Base-by-base conservation (phyloP, 345 rosid genomes). In the Turnera subulata region DNA sequence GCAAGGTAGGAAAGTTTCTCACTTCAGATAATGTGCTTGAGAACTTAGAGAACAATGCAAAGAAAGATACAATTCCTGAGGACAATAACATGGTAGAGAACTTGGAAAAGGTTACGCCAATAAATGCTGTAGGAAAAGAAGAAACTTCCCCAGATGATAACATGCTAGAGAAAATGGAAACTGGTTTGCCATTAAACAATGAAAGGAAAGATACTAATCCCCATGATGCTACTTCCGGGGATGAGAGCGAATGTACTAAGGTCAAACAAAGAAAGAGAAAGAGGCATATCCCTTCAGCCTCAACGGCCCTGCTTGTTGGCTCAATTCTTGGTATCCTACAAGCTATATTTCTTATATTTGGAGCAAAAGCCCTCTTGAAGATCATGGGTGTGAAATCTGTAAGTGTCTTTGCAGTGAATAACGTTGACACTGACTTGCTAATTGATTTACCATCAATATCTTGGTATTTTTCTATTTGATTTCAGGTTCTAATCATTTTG, bases 341-440 rank as follows among this genome's bases (percentile, higher is more conserved):
- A 75, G 75, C 95, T 51, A 64, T 85, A 47, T 55, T 82, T 67
- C 94, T 93, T 48, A 51, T 82, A 18, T 75, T 80, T 37, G 85
- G 84, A 22, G 88, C 92, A 6, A 80, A 78, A 63, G 21, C 74
- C 68, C 81, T 87, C 29, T 65, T 89, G 51, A 45, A 70, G 40
- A 29, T 87, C 50, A 93, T 89, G 99, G 99, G 96, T 21, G 84
- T 93, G 23, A 81, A 78, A 72, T 69, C 78, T 50, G 99, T 93
- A 73, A 82, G 89, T 68, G 16, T 6, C n/a, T n/a, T n/a, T n/a
- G n/a, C n/a, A n/a, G n/a, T n/a, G n/a, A n/a, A n/a, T n/a, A n/a
- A n/a, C n/a, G n/a, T 26, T n/a, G 12, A 12, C 35, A 29, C 35
- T 29, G 8, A 29, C 35, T 29, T n/a, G n/a, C n/a, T n/a, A n/a